phyloP scores from a whole-genome alignment of 2,329 filamentous ascomycete species.

The Endoconidiophora laricicola region DNA sequence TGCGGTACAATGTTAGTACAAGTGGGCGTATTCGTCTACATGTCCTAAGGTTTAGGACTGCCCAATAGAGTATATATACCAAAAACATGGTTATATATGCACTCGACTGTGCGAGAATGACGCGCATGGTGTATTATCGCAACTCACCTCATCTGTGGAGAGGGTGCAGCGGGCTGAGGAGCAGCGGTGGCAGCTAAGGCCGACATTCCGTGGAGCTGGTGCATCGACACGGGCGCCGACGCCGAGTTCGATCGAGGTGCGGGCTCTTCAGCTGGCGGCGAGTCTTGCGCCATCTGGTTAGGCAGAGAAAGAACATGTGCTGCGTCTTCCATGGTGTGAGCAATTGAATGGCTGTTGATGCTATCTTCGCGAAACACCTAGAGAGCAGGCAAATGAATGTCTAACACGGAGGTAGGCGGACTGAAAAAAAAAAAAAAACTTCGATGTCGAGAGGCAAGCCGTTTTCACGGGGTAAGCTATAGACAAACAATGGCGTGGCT shows the following conservation, averaged over 20 bases:
- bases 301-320: conserved; percentile 24
- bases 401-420: no score
- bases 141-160: conserved; percentile 32
- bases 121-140: background rate
- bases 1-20: background rate
- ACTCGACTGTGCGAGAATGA: no score
- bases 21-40: background rate
- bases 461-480: no score
- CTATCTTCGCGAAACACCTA: no score
- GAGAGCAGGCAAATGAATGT: no score
- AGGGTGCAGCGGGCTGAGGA: conserved; percentile 15
- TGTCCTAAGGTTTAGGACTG: no score
- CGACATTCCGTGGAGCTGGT: conserved; percentile 31
- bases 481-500: no score
- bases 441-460: no score
- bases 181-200: conserved; percentile 27
- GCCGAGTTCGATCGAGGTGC: background rate
- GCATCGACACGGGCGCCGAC: conserved; percentile 15
- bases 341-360: background rate
- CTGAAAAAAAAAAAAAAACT: no score
- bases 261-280: background rate
- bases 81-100: no score
- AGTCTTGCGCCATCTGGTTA: conserved; percentile 17
- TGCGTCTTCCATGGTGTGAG: conserved; percentile 31
- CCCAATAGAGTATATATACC: no score